These are phyloP conservation scores for Sicyos baderoa DNA, from an alignment of 306 rosid genomes.

Conservation along the genomic window DNA sequence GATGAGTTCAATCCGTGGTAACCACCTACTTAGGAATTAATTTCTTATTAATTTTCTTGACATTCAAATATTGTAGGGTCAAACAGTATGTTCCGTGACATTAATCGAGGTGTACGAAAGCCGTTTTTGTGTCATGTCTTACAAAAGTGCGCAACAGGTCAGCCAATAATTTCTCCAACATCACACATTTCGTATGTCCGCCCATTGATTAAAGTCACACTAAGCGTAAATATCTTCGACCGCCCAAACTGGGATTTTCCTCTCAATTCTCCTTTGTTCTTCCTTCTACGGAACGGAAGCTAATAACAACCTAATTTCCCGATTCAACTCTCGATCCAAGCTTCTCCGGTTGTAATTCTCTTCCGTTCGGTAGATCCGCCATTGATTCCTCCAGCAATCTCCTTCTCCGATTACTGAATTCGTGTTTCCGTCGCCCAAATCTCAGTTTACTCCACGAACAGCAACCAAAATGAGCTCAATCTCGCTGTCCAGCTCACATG, in stretches of 20 bases:
- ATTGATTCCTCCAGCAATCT: not conserved
- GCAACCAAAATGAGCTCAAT: conserved; percentile 35
- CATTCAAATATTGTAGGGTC: too few relatives aligned
- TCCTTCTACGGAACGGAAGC: conserved; percentile 17
- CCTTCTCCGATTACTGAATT: too few relatives aligned
- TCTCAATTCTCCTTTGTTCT: not conserved
- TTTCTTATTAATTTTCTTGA: too few relatives aligned
- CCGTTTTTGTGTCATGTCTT: too few relatives aligned
- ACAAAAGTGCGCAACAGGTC: too few relatives aligned
- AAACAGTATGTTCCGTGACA: too few relatives aligned
- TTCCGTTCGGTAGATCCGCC: conserved; percentile 11
- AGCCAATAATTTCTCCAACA: not conserved
- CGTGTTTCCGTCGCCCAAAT: not conserved
- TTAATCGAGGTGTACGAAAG: too few relatives aligned
- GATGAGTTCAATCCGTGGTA: too few relatives aligned
- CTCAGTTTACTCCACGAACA: not conserved
- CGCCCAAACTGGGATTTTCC: not conserved
- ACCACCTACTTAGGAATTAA: too few relatives aligned
- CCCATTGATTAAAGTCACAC: not conserved
- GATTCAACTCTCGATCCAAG: conserved; percentile 3
- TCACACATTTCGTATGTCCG: not conserved
- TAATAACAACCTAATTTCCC: conserved; percentile 10
- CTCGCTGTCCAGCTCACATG: conserved; percentile 23
- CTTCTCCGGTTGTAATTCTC: not conserved
- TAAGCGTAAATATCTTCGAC: conserved; percentile 6